Percentiles rank a stretch among this genome's conserved stretches.
These are phyloP conservation scores for Falciphora oryzae DNA, from an alignment of 2,329 filamentous ascomycete species.

Conservation along the genomic window DNA sequence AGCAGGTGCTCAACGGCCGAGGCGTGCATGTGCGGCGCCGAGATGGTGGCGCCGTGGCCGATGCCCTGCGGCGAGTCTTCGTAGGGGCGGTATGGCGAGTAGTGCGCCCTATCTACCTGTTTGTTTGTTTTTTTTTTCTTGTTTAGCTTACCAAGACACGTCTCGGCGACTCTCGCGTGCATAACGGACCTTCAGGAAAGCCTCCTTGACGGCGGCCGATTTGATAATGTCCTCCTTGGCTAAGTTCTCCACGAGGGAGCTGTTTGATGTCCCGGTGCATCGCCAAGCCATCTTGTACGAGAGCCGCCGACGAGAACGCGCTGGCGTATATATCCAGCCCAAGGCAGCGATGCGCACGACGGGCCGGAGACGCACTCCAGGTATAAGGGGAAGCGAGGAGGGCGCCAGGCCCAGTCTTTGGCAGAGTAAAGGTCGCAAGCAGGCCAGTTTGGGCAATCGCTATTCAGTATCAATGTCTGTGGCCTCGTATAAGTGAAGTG, in stretches of 20 bases:
- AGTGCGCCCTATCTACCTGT: constrained; percentile 84
- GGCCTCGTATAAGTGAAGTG: too few species aligned
- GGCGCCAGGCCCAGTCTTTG: too few species aligned
- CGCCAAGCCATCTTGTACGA: constrained; percentile 74
- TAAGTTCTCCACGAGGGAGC: constrained; percentile 72
- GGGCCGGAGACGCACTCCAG: too few species aligned
- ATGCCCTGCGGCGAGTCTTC: constrained; percentile 50
- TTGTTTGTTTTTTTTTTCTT: not conserved
- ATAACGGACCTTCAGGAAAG: constrained; percentile 62
- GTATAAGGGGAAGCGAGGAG: too few species aligned
- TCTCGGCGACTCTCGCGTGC: too few species aligned
- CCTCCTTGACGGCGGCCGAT: constrained; percentile 65
- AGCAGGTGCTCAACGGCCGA: constrained; percentile 45
- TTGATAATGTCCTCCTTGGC: constrained; percentile 66
- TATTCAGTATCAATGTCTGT: too few species aligned
- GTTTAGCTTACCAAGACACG: not conserved
- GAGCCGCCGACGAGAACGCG: not conserved
- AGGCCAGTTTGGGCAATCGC: too few species aligned
- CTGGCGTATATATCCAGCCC: not conserved
- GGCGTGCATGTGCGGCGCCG: constrained; percentile 57
- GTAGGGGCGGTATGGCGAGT: constrained; percentile 67
- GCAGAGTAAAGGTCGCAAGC: too few species aligned
- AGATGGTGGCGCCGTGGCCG: constrained; percentile 51
- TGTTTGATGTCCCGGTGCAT: constrained; percentile 70
- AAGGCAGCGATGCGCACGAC: too few species aligned